A percentile compares a stretch with the other conserved stretches of the same genome.
Conservation (phyloP, 352 stramenopile species). For the Hyaloperonospora brassicae region DNA sequence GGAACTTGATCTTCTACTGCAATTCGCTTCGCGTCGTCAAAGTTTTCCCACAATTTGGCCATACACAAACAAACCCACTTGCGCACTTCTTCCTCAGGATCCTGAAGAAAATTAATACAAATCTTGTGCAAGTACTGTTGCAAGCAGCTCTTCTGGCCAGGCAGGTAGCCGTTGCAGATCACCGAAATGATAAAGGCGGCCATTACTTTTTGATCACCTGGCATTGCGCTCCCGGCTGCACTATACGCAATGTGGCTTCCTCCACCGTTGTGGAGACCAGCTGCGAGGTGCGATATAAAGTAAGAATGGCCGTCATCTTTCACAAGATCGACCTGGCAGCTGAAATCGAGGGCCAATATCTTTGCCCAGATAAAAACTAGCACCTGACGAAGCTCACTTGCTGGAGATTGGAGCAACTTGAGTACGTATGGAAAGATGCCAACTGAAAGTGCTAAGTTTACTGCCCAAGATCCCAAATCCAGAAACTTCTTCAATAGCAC, state of each 20-base stretch:
- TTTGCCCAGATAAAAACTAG: conserved; percentile 91
- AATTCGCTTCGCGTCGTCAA: conserved; percentile 80
- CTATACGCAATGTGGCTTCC: conserved; percentile 24
- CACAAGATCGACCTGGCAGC: conserved; percentile 93
- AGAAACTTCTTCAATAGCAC: conserved; percentile 94
- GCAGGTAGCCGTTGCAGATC: conserved; percentile 89
- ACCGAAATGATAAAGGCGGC: conserved; percentile 93
- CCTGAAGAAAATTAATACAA: conserved; percentile 53
- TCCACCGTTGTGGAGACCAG: conserved; percentile 43
- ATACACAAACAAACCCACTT: conserved; percentile 90
- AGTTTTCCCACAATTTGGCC: conserved; percentile 92
- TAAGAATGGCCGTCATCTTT: conserved; percentile 94
- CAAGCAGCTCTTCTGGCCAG: conserved; percentile 90
- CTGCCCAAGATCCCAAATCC: conserved; percentile 89
- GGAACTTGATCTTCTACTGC: conserved; percentile 84
- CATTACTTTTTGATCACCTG: conserved; percentile 90
- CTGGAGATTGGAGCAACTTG: conserved; percentile 94
- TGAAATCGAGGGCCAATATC: conserved; percentile 94
- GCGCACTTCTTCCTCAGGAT: conserved; percentile 60
- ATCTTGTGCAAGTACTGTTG: conserved; percentile 85
- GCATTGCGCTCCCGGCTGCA: conserved; percentile 38
- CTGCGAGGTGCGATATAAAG: conserved; percentile 92
- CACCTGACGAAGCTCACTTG: conserved; percentile 92
- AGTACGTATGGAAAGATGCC: conserved; percentile 99
- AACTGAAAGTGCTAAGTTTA: conserved; percentile 90